A percentile compares a stretch with the other conserved stretches of the same genome.
Conservation (phyloP, 2,329 filamentous ascomycete genomes). For the Cryphonectria nitschkei region DNA sequence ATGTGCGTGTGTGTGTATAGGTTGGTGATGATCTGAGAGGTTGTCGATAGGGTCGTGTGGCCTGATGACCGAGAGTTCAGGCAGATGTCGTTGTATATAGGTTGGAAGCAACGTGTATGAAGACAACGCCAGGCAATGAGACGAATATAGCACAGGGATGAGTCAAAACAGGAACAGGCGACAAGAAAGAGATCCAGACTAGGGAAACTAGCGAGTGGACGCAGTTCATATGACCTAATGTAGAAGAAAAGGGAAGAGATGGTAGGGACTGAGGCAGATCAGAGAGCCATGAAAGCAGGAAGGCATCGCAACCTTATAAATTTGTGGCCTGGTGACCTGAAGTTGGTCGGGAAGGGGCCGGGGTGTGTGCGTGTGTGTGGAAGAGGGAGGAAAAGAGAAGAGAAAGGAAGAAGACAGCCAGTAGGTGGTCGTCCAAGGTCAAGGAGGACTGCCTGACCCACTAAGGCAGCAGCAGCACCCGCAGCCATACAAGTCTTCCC, state of each 20-base stretch:
- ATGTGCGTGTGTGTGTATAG: too few relatives aligned
- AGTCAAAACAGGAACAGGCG: conserved; percentile 25
- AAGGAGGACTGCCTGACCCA: conserved; percentile 25
- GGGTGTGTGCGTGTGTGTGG: conserved; percentile 26
- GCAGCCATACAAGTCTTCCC: neutral
- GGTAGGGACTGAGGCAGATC: conserved; percentile 33
- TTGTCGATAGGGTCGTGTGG: conserved; percentile 13
- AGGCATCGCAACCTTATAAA: conserved; percentile 62
- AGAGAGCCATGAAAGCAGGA: conserved; percentile 35
- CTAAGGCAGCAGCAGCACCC: conserved; percentile 27
- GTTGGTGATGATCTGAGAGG: conserved; percentile 19
- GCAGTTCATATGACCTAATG: conserved; percentile 29
- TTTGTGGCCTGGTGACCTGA: conserved; percentile 43
- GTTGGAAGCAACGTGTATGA: conserved; percentile 19
- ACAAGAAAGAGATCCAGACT: conserved; percentile 32
- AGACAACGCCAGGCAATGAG: conserved; percentile 21
- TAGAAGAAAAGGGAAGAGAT: conserved; percentile 32
- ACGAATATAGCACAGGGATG: conserved; percentile 24
- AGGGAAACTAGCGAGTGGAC: conserved; percentile 29
- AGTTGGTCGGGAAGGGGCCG: conserved; percentile 29
- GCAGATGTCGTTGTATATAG: conserved; percentile 13
- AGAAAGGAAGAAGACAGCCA: conserved; percentile 20
- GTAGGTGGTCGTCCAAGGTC: conserved; percentile 10
- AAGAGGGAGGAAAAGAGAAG: conserved; percentile 19
- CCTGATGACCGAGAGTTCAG: conserved; percentile 20